phyloP scores from a whole-genome alignment of 495 filamentous ascomycete species.

The Rusavskia elegans region DNA sequence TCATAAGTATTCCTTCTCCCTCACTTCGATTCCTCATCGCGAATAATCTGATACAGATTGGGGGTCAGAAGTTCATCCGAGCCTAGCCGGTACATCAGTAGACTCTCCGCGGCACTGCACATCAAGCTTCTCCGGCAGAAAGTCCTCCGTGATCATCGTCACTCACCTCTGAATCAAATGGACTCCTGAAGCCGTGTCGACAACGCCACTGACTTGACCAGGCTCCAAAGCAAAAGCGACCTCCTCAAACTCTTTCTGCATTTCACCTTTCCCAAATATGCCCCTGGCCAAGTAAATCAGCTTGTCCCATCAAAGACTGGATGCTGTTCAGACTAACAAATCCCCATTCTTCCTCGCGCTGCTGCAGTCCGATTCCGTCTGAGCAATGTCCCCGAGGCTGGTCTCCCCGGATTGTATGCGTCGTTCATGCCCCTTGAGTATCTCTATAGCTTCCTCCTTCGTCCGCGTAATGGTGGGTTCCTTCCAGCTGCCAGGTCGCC shows the following conservation, averaged over 20 bases:
- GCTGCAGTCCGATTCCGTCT: slow-evolving; percentile 84
- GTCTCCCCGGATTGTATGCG: slow-evolving; percentile 53
- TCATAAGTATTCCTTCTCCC: no score
- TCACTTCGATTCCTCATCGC: no score
- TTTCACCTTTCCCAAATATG: slow-evolving; percentile 83
- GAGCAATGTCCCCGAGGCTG: slow-evolving; percentile 63
- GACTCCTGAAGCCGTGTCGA: slow-evolving; percentile 85
- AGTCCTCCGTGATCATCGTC: not conserved
- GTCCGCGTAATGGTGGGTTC: slow-evolving; percentile 73
- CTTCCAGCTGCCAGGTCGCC: slow-evolving; percentile 82
- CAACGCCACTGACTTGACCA: slow-evolving; percentile 68
- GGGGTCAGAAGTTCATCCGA: no score
- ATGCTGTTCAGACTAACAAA: slow-evolving; percentile 35
- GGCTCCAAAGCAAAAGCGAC: slow-evolving; percentile 75
- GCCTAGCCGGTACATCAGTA: no score
- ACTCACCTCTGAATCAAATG: slow-evolving; percentile 88
- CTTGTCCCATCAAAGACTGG: not conserved
- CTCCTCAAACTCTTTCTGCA: slow-evolving; percentile 98
- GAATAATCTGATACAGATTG: no score
- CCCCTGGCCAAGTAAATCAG: slow-evolving; percentile 34
- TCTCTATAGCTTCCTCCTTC: slow-evolving; percentile 71
- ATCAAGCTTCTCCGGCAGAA: not conserved
- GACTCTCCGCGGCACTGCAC: no score
- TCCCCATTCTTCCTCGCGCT: slow-evolving; percentile 89
- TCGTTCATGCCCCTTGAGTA: slow-evolving; percentile 54